Conservation (phyloP, 495 filamentous ascomycete genomes). For the Hyaloscypha finlandica region DNA sequence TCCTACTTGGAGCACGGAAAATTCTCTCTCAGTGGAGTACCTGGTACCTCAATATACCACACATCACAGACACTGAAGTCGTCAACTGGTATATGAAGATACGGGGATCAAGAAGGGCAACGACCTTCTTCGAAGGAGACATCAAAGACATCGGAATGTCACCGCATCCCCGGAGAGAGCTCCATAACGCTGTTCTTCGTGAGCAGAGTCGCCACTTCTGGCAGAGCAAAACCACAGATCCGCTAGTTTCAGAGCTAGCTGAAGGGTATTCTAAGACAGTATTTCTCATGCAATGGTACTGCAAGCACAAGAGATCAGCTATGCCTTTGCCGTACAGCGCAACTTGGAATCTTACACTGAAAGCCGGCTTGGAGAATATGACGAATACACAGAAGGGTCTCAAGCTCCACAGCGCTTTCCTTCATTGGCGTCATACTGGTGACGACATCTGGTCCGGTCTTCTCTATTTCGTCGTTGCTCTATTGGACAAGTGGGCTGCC, state of each 20-base stretch:
- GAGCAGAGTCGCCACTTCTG: slow-evolving; percentile 49
- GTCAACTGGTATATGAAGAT: slow-evolving; percentile 49
- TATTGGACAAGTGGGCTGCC: slow-evolving; percentile 62
- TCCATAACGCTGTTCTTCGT: slow-evolving; percentile 45
- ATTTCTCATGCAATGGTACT: slow-evolving; percentile 63
- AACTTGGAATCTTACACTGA: slow-evolving; percentile 61
- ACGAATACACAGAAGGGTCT: slow-evolving; percentile 58
- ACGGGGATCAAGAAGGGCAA: slow-evolving; percentile 40
- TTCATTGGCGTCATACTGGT: slow-evolving; percentile 61
- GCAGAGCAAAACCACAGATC: slow-evolving; percentile 43
- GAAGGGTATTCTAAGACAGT: slow-evolving; percentile 57
- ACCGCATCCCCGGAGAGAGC: slow-evolving; percentile 47
- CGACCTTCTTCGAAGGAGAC: slow-evolving; percentile 29
- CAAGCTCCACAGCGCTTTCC: slow-evolving; percentile 60
- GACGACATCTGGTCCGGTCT: slow-evolving; percentile 55
- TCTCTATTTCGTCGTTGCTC: slow-evolving; percentile 59
- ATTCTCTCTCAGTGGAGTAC: slow-evolving; percentile 50
- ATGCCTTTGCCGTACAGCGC: slow-evolving; percentile 59
- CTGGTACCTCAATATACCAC: slow-evolving; percentile 49
- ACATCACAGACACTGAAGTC: slow-evolving; percentile 49
- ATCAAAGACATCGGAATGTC: slow-evolving; percentile 4
- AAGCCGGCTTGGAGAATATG: slow-evolving; percentile 56
- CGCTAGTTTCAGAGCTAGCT: slow-evolving; percentile 50
- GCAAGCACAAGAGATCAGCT: slow-evolving; percentile 49
- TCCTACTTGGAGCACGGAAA: slow-evolving; percentile 44